A percentile compares a stretch with the other conserved stretches of the same genome.
Evolutionary conservation across 352 stramenopile genomes (phyloP).

Genomic region (Pythium coloratum): DNA sequence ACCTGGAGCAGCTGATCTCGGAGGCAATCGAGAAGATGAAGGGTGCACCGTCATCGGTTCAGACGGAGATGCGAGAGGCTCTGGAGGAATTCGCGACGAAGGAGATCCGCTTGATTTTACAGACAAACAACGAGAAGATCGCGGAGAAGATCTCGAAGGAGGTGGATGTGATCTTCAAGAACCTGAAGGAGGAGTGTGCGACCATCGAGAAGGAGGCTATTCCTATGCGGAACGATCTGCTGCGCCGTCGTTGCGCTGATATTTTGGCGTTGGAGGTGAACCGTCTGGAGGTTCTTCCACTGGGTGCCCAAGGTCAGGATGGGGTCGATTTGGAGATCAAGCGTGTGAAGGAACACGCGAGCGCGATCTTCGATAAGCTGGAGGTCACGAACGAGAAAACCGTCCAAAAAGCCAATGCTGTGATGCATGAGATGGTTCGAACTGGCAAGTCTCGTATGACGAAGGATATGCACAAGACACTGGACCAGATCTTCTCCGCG

Average conservation of each 20-base stretch:
- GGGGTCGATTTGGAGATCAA: slow-evolving; percentile 52
- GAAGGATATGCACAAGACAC: slow-evolving; percentile 51
- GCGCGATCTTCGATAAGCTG: slow-evolving; percentile 69
- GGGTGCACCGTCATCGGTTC: slow-evolving; percentile 44
- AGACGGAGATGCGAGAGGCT: slow-evolving; percentile 60
- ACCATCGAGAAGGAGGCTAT: slow-evolving; percentile 59
- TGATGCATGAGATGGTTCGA: slow-evolving; percentile 52
- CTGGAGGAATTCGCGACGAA: slow-evolving; percentile 56
- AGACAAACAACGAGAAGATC: slow-evolving; percentile 75
- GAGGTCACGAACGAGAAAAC: slow-evolving; percentile 74
- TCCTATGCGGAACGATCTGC: slow-evolving; percentile 52
- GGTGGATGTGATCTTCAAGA: slow-evolving; percentile 55
- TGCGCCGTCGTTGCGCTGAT: slow-evolving; percentile 52
- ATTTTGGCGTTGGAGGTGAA: slow-evolving; percentile 48
- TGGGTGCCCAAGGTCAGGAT: slow-evolving; percentile 43
- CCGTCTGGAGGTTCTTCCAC: slow-evolving; percentile 51
- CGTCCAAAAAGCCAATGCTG: slow-evolving; percentile 54
- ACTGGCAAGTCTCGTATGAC: slow-evolving; percentile 61
- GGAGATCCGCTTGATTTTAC: slow-evolving; percentile 68
- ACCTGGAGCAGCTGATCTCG: slow-evolving; percentile 56
- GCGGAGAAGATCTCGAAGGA: slow-evolving; percentile 44
- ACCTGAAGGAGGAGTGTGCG: slow-evolving; percentile 52
- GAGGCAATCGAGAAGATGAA: slow-evolving; percentile 56
- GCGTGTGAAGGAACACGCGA: slow-evolving; percentile 60
- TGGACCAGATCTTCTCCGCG: slow-evolving; percentile 57